phyloP scores from a whole-genome alignment of 139 green algal genomes.

The Auxenochlorella pyrenoidosa region DNA sequence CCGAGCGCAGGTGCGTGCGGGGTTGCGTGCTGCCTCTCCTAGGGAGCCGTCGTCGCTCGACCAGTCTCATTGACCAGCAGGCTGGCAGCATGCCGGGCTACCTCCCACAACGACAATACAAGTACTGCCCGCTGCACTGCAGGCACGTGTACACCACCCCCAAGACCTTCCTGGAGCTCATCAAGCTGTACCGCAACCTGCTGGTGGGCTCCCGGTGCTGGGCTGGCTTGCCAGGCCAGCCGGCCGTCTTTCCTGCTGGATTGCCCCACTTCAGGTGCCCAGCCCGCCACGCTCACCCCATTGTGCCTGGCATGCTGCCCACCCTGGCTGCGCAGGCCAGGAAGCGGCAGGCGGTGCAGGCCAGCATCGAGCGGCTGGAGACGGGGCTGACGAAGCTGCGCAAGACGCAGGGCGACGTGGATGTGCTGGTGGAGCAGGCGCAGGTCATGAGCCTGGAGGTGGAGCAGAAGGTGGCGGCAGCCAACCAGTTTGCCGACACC shows the following conservation, averaged over 20 bases:
- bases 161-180: slow-evolving; percentile 93
- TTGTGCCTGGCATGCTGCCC: slow-evolving; percentile 78
- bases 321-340: slow-evolving; percentile 52
- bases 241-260: background rate
- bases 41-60: too few relatives aligned
- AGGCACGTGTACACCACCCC: slow-evolving; percentile 90
- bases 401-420: slow-evolving; percentile 85
- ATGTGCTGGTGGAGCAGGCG: slow-evolving; percentile 88
- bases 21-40: background rate
- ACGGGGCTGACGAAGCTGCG: slow-evolving; percentile 83
- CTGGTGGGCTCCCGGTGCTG: background rate
- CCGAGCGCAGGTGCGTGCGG: slow-evolving; percentile 24
- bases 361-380: slow-evolving; percentile 31
- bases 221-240: too few relatives aligned
- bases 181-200: slow-evolving; percentile 81
- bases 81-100: too few relatives aligned
- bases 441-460: slow-evolving; percentile 88
- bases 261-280: too few relatives aligned
- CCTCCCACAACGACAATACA: too few relatives aligned
- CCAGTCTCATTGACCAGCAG: too few relatives aligned
- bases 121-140: background rate
- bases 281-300: slow-evolving; percentile 52
- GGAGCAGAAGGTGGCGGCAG: slow-evolving; percentile 84
- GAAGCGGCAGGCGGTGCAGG: slow-evolving; percentile 9
- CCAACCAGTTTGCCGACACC: slow-evolving; percentile 88